Evolutionary conservation across 2,329 filamentous ascomycete species (phyloP), one percentile per base, ranked within the genome.

Genomic region (Xylaria sp.): DNA sequence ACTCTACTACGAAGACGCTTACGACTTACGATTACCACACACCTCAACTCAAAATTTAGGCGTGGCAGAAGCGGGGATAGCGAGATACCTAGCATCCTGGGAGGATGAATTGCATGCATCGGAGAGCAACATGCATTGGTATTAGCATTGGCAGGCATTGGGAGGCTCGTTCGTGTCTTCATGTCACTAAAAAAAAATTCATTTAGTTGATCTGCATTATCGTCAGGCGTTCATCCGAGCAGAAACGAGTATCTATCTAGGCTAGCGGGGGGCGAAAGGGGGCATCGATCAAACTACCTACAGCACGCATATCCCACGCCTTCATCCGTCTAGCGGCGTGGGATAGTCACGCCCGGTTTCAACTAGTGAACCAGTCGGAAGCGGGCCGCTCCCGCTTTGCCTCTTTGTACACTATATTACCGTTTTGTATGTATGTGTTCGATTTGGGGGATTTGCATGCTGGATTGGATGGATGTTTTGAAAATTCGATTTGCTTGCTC

Each of bases 11-110:
- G 57, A 54, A 45, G 47, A 24, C 55, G 32, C 17, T 32, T 65
- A 69, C 58, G 62, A 66, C 27, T 69, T 61, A 69, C 64, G 64
- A 67, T 45, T 64, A 57, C 32, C 50, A 57, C 47, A 48, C 30
- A 39, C 32, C 54, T 57, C 48, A 47, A n/a, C 17, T 30, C 48
- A 61, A 69, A 59, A 14, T 27, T 34, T 6, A 36, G 58, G 45
- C 57, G 48, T 53, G 32, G 61, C 51, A 27, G 39, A 57, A 30
- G 45, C 51, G 58, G 32, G 55, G 24, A 64, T 47, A n/a, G 60
- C 19, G 53, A n/a, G n/a, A 55, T 27, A 27, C 4, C 39, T 45
- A 30, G 45, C 51, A 66, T 67, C 50, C 39, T 55, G n/a, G 47
- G 47, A 36, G 47, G 14, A 58, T 53, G 17, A 2, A 12, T 36